phyloP scores from a whole-genome alignment of 2,329 filamentous ascomycete species.

The Talaromyces sp. region DNA sequence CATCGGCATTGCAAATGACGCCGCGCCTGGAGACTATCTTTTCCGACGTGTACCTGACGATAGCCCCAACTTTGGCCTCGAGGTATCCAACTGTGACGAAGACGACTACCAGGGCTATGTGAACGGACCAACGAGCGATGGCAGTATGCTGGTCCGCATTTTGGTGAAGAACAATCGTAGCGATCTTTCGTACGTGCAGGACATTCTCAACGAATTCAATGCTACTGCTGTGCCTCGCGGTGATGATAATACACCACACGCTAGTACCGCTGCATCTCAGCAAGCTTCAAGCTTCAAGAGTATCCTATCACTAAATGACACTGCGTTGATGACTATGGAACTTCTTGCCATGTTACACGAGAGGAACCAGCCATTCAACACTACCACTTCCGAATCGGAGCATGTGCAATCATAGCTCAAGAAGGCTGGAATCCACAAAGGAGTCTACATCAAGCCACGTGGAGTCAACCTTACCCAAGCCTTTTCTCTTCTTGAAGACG shows the following conservation, averaged over 20 bases:
- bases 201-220: neutral
- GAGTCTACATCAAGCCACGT: neutral
- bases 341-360: neutral
- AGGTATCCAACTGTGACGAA: neutral
- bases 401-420: neutral
- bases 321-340: neutral
- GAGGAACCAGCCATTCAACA: neutral
- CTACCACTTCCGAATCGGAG: neutral
- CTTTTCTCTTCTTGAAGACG: neutral
- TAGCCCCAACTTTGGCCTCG: neutral
- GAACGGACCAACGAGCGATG: conserved; percentile 16
- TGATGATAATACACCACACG: neutral
- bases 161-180: conserved; percentile 10
- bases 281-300: neutral
- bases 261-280: neutral
- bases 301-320: neutral
- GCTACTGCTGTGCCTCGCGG: conserved; percentile 4
- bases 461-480: neutral
- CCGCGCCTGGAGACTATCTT: conserved; percentile 17
- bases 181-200: neutral
- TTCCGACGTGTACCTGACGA: conserved; percentile 8
- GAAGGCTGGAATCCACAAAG: neutral
- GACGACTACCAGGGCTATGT: conserved; percentile 14
- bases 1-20: conserved; percentile 14
- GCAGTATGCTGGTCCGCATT: conserved; percentile 13